Evolutionary conservation across 768 basidiomycete species (phyloP), one percentile per base, ranked within the genome.

Genomic region (Astraeus odoratus): DNA sequence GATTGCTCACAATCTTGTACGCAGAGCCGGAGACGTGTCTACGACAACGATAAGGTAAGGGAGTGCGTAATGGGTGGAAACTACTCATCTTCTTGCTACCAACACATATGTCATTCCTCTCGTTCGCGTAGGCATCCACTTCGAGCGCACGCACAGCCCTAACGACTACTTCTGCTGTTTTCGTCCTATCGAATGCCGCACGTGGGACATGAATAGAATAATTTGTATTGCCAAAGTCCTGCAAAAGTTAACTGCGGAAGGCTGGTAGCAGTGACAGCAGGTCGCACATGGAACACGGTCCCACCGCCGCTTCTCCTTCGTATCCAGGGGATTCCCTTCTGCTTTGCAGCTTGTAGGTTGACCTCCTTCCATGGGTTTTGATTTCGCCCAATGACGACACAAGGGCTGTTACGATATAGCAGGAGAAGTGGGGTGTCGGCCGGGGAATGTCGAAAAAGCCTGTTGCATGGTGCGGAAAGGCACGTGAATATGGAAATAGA

Each of bases 351-450:
- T 5, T 59, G 49, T 39, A 94, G 74, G 55, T 95, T 94, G 53
- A 93, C 81, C 58, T 99, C 95, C 60, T 91, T 96, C 95, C 95
- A 98, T 13, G 94, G 95, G 54, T 96, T 97, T 70, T 99, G 96
- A 61, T 97, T 94, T 42, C 95, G 72, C 0, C 95, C 95, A 44
- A 98, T 89, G 43, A 99, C 76, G 15, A 98, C 90, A 56, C 92
- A 93, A 3, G 92, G 90, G 0, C 67, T 61, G 59, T 97, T 87
- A 24, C 90, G 80, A 62, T 97, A 99, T 44, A 99, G 65, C 37
- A 96, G 74, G 16, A 99, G 73, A 33, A 94, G 70, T 1, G 92
- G 89, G 29, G 74, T 66, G 3, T 80, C 67, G 5, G 73, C 71
- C 3, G 77, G 68, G 37, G 85, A 79, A 55, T 88, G 78, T 55